Base-by-base conservation (phyloP, 2,329 filamentous ascomycete genomes). In the Proliferodiscus dingleyae region DNA sequence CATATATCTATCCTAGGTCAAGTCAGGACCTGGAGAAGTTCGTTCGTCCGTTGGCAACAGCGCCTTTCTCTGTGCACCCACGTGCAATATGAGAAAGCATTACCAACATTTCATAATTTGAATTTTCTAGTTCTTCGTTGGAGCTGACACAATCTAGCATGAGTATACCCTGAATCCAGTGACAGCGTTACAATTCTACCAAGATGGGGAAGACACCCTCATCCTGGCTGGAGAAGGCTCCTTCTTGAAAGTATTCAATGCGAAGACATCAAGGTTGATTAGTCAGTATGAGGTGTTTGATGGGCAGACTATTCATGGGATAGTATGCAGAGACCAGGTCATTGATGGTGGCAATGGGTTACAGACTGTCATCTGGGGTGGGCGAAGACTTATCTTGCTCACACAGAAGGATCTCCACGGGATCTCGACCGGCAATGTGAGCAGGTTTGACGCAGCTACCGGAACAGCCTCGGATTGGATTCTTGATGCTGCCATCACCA, bases 281-380 rank as follows among this genome's bases (percentile, higher is more conserved):
- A 69, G 66, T 40, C 66, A 68, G 39, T 59, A 75, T 40, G 64
- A 65, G 19, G 66, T 89, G 23, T 90, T 93, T 58, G 59, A 66
- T 13, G 72, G 73, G n/a, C 86, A 91, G 61, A 70, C 80, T 3
- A 79, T 93, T 41, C 88, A 93, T 64, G 87, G 87, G 2, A 80
- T 91, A 43, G 65, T 71, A n/a, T 65, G 80, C 21, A 54, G 58
- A 41, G 63, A 55, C 11, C 46, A 49, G 7, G 47, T 43, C 22
- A 21, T 38, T 2, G 49, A 37, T 15, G 4, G 24, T 5, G 33
- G 37, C 9, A 38, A 52, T 46, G 50, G 47, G 32, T 19, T 60
- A 4, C 56, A 65, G 33, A 53, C 81, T 8, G 68, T 91, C 5
- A 66, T 83, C 13, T 94, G 87, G 87, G 89, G 89, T 30, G 84